Conservation (phyloP, 78 protist species). For the Dictyostelium firmibasis region DNA sequence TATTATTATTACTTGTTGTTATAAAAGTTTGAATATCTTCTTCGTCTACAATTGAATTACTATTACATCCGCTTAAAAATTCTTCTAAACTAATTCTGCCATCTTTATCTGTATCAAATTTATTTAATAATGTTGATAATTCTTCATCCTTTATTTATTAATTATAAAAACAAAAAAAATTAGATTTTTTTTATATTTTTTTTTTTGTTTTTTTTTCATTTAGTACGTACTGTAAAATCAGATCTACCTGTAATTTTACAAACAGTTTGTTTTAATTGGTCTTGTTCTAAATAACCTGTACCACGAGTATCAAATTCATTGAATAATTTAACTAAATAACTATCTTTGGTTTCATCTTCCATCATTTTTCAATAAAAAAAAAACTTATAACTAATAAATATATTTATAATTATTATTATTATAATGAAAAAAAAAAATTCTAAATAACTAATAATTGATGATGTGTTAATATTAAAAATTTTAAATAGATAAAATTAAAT, state of each 20-base stretch:
- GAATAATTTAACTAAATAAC: constrained; percentile 24
- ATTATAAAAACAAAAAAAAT: background rate
- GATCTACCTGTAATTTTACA: constrained; percentile 41
- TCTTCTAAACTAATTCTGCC: constrained; percentile 62
- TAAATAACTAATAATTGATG: background rate
- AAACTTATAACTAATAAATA: background rate
- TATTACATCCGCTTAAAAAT: constrained; percentile 38
- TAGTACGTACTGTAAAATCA: background rate
- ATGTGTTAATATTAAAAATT: background rate
- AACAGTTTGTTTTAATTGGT: constrained; percentile 38
- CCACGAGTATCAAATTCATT: constrained; percentile 47
- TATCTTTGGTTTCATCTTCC: background rate
- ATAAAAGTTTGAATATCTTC: background rate
- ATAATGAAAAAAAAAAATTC: background rate
- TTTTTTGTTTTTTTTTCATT: background rate
- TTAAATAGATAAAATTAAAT: background rate
- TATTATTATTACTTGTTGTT: background rate
- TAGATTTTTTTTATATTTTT: background rate
- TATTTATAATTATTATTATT: background rate
- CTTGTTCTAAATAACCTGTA: constrained; percentile 43
- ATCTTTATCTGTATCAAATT: constrained; percentile 34
- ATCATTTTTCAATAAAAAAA: background rate
- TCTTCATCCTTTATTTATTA: background rate
- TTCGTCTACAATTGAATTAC: background rate
- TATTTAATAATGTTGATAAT: background rate